phyloP scores from a whole-genome alignment of 257 asterid genomes.

The Solanum ossicruentum region DNA sequence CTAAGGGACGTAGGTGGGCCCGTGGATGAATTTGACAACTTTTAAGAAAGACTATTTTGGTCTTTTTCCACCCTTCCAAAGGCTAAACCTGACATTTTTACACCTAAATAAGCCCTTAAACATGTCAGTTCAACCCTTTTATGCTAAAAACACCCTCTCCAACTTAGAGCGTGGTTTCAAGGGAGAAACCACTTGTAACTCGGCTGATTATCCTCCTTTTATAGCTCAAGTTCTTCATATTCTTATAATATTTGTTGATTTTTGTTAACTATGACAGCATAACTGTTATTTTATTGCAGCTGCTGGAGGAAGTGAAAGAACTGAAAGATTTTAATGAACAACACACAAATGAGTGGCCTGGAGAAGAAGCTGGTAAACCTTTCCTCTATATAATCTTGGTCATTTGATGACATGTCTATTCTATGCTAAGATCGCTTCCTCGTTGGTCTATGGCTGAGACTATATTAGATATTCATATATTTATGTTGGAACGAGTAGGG shows the following conservation, averaged over 20 bases:
- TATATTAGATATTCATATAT: background rate
- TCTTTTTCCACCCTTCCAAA: no score
- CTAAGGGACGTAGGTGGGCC: no score
- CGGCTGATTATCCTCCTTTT: constrained; percentile 21
- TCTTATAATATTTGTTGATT: background rate
- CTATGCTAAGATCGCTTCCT: no score
- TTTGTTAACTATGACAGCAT: background rate
- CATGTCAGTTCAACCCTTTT: no score
- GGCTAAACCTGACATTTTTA: no score
- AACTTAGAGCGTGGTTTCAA: no score
- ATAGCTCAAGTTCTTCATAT: constrained; percentile 37
- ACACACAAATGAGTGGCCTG: constrained; percentile 35
- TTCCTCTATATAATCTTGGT: background rate
- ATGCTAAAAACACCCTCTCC: no score
- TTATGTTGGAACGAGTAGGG: background rate
- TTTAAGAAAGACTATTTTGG: no score
- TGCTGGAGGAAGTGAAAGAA: constrained; percentile 39
- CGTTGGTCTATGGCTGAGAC: background rate
- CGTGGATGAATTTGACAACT: no score
- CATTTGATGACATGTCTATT: background rate
- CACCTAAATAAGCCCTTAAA: no score
- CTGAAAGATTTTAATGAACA: constrained; percentile 31
- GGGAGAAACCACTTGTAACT: constrained; percentile 10
- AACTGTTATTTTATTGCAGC: constrained; percentile 12
- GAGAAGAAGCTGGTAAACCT: constrained; percentile 54